Evolutionary conservation across 768 basidiomycete species (phyloP), one percentile per base, ranked within the genome.

Genomic region (Boletus sp.): DNA sequence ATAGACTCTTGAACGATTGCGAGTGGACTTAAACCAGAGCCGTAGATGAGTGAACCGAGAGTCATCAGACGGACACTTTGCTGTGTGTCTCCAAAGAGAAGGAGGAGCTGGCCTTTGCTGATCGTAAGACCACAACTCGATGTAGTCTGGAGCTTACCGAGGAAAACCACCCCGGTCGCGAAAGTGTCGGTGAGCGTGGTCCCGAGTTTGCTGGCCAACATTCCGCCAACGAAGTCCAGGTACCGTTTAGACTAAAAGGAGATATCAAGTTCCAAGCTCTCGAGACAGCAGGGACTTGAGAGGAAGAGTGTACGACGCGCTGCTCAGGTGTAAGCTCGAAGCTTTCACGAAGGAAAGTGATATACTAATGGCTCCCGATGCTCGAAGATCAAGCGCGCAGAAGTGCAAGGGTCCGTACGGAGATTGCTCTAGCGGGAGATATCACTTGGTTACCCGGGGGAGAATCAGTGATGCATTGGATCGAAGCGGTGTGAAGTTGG

Each of bases 1-100:
- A 91, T 90, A 7, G 86, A 86, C 68, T 93, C 90, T 72, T 88
- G 91, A 1, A 88, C 84, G 7, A 93, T 90, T 1, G 89, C 83
- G 7, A 93, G 74, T 1, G 91, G 91, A 59, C 87, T 85, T 41
- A 89, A 77, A 4, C 90, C 90, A 3, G 92, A 73, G 7, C 90
- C 91, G 62, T 88, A 92, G 40, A 90, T 71, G 60, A 90, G 90
- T 54, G 93, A 75, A 2, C 90, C 91, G 21, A 87, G 62, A 4
- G 83, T 79, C 87, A 91, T 90, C 25, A 84, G 50, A 13, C 80
- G 79, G n/a, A 91, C 76, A 62, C 76, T 79, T 23, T 76, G 77
- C 44, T 75, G 77, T 6, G 80, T 74, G 61, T 88, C 83, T n/a
- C 87, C 87, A 2, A 83, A 50, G 15, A 90, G 79, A 15, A 93